Evolutionary conservation across 495 filamentous ascomycete genomes (phyloP).

Genomic region (Diplogelasinospora grovesii): DNA sequence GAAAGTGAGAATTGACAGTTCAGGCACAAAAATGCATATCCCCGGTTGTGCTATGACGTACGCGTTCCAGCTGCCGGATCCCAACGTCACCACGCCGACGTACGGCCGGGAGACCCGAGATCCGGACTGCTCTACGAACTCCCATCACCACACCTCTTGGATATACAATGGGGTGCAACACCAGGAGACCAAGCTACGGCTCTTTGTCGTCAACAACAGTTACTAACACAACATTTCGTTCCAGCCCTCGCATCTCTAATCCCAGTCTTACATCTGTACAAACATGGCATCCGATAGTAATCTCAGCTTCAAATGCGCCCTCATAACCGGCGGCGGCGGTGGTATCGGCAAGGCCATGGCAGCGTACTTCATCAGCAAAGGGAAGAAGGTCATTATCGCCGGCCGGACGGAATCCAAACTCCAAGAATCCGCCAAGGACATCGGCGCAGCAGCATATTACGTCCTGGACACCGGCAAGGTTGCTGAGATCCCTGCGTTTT

Average conservation of each 20-base stretch:
- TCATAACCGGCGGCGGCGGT: slow-evolving; percentile 41
- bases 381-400: slow-evolving; percentile 41
- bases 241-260: not conserved
- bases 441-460: slow-evolving; percentile 33
- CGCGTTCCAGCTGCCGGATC: too few species aligned
- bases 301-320: slow-evolving; percentile 31
- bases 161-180: too few species aligned
- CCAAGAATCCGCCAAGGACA: slow-evolving; percentile 26
- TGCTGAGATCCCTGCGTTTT: slow-evolving; percentile 29
- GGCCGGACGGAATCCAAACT: slow-evolving; percentile 43
- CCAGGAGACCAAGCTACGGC: too few species aligned
- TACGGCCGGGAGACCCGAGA: too few species aligned
- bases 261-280: not conserved
- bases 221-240: too few species aligned
- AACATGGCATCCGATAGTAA: slow-evolving; percentile 1
- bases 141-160: too few species aligned
- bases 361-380: slow-evolving; percentile 31
- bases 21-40: too few species aligned
- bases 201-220: too few species aligned
- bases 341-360: slow-evolving; percentile 42
- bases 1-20: too few species aligned
- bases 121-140: too few species aligned
- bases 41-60: too few species aligned
- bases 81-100: too few species aligned
- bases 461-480: slow-evolving; percentile 38